phyloP scores from a whole-genome alignment of 805 yeast genomes.

The Metschnikowia koreensis region DNA sequence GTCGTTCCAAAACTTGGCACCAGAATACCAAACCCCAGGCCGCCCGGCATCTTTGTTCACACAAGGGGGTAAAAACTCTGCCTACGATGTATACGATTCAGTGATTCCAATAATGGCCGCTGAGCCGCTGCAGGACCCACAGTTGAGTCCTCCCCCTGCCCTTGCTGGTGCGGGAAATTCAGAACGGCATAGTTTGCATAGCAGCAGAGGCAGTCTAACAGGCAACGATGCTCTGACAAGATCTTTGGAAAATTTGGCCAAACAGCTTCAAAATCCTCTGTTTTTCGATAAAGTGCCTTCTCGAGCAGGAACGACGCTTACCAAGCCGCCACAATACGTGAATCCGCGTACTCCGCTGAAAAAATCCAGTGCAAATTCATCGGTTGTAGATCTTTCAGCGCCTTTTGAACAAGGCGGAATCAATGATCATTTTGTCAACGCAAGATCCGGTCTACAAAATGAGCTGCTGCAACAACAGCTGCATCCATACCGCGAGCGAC shows the following conservation, averaged over 20 bases:
- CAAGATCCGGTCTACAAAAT: conserved; percentile 1
- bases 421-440: conserved; percentile 34
- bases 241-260: conserved; percentile 39
- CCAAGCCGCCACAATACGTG: conserved; percentile 5
- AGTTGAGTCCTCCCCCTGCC: conserved; percentile 11
- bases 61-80: conserved; percentile 21
- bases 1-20: background rate
- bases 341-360: background rate
- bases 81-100: conserved; percentile 43
- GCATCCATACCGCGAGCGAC: conserved; percentile 11
- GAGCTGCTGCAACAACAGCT: background rate
- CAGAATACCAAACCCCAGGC: background rate
- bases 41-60: background rate
- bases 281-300: conserved; percentile 41
- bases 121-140: background rate
- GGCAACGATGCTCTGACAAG: conserved; percentile 6
- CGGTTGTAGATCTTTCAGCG: conserved; percentile 26
- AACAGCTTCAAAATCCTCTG: conserved; percentile 34
- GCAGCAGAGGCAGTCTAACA: conserved; percentile 11
- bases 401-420: conserved; percentile 24
- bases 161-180: background rate
- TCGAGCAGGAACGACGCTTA: conserved; percentile 25
- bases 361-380: conserved; percentile 19
- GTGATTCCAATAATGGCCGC: conserved; percentile 39
- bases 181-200: conserved; percentile 12